phyloP scores from a whole-genome alignment of 768 basidiomycete genomes.

The Russula griseocarnosa region DNA sequence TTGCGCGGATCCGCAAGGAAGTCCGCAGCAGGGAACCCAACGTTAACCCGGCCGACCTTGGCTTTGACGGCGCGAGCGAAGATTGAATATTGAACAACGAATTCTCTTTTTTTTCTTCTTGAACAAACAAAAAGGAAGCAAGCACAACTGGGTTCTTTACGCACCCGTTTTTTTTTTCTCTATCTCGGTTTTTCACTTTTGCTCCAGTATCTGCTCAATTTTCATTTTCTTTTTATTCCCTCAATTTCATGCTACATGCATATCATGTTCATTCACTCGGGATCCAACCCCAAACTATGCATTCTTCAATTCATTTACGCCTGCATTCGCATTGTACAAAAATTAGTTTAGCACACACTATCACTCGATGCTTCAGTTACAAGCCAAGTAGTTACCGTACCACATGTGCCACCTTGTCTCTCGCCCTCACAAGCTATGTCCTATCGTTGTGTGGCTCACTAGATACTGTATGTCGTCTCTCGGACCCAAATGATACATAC shows the following conservation, averaged over 20 bases:
- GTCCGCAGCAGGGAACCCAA: conserved; percentile 33
- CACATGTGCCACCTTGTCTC: conserved; percentile 1
- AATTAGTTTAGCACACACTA: conserved; percentile 22
- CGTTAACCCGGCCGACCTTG: conserved; percentile 21
- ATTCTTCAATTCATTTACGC: conserved; percentile 19
- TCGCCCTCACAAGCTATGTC: conserved; percentile 9
- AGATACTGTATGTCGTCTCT: conserved; percentile 25
- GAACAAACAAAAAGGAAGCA: conserved; percentile 24
- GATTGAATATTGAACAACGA: conserved; percentile 33
- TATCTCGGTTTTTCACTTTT: conserved; percentile 16
- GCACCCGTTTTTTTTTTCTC: background rate
- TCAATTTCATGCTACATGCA: conserved; percentile 19
- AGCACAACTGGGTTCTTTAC: conserved; percentile 1
- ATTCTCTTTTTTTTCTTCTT: conserved; percentile 24
- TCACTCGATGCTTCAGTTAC: conserved; percentile 26
- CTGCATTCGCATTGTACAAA: conserved; percentile 26
- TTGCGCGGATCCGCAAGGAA: conserved; percentile 44
- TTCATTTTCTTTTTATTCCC: conserved; percentile 22
- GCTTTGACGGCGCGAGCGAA: conserved; percentile 46
- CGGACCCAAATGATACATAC: background rate
- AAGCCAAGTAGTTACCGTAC: conserved; percentile 9
- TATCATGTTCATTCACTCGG: conserved; percentile 19
- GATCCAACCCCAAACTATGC: conserved; percentile 24
- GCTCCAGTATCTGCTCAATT: conserved; percentile 25
- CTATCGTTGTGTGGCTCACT: conserved; percentile 20